Evolutionary conservation across 208 protist genomes (phyloP).

Genomic region (Porcisia hertigi): DNA sequence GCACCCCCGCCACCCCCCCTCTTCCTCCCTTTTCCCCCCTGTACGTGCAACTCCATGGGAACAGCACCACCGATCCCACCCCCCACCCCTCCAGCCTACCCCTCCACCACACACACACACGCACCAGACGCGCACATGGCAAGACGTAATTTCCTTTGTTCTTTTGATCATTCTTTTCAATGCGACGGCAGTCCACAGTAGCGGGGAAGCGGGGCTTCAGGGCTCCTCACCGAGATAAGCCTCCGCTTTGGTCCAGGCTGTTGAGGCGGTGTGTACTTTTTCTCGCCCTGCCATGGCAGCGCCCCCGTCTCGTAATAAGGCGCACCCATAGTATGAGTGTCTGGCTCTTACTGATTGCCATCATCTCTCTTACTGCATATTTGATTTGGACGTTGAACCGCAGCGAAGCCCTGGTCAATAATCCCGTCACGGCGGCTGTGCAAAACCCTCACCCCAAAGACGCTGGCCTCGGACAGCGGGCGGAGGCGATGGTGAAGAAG

Average conservation of each 20-base stretch:
- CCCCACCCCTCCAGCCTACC: not conserved
- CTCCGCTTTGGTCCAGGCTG: not conserved
- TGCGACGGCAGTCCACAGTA: not conserved
- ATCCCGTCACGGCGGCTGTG: not conserved
- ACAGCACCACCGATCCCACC: not conserved
- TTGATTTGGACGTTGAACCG: not conserved
- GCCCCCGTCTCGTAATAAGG: not conserved
- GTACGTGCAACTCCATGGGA: no score
- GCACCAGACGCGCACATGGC: not conserved
- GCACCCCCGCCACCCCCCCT: not conserved
- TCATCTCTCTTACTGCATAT: slow-evolving; percentile 1
- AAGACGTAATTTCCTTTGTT: no score
- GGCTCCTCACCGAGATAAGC: not conserved
- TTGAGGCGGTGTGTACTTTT: slow-evolving; percentile 11
- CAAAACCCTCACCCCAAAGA: not conserved
- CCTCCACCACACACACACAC: not conserved
- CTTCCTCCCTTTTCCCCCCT: not conserved
- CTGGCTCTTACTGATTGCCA: not conserved
- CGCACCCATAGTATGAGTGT: not conserved
- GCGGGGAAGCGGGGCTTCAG: not conserved
- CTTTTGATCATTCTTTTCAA: not conserved
- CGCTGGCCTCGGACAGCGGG: not conserved
- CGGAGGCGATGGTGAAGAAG: slow-evolving; percentile 5
- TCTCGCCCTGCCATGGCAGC: not conserved
- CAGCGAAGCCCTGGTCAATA: not conserved